Conservation (phyloP, 805 yeast genomes). For the Lipomyces chichibuensis region DNA sequence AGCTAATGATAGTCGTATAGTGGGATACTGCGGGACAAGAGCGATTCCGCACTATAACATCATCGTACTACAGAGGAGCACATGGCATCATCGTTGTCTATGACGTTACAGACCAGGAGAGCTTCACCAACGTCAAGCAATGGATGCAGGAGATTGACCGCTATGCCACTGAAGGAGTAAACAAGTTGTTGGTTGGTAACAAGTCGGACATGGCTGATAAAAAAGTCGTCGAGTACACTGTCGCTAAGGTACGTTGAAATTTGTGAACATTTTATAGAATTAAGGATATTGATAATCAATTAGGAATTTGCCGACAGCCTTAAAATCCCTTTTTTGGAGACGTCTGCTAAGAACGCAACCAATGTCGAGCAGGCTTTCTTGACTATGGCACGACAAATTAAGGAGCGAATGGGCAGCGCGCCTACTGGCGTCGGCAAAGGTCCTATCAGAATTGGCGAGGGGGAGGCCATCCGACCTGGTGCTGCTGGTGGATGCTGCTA, state of each 20-base stretch:
- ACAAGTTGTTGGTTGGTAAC: conserved; percentile 94
- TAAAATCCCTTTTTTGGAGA: conserved; percentile 93
- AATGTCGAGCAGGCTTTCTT: conserved; percentile 98
- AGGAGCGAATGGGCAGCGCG: conserved; percentile 80
- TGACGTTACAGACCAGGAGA: conserved; percentile 90
- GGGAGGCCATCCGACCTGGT: conserved; percentile 48
- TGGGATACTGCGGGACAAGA: conserved; percentile 99
- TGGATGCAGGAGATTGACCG: conserved; percentile 99
- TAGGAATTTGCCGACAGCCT: conserved; percentile 91
- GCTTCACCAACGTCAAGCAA: conserved; percentile 91
- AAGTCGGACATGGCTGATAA: conserved; percentile 92
- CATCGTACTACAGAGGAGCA: conserved; percentile 97
- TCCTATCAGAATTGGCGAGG: conserved; percentile 47
- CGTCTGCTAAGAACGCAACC: conserved; percentile 91
- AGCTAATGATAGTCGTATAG: conserved; percentile 26
- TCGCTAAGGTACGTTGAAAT: conserved; percentile 61
- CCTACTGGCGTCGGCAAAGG: conserved; percentile 51
- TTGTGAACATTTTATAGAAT: neutral
- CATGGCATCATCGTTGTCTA: conserved; percentile 98
- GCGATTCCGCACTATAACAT: conserved; percentile 95
- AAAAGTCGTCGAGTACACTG: conserved; percentile 92
- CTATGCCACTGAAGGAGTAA: conserved; percentile 96
- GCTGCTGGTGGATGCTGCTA: conserved; percentile 50
- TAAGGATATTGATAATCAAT: neutral
- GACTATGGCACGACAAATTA: conserved; percentile 98